phyloP scores from a whole-genome alignment of 805 yeast genomes.

The Lachancea meyersii region DNA sequence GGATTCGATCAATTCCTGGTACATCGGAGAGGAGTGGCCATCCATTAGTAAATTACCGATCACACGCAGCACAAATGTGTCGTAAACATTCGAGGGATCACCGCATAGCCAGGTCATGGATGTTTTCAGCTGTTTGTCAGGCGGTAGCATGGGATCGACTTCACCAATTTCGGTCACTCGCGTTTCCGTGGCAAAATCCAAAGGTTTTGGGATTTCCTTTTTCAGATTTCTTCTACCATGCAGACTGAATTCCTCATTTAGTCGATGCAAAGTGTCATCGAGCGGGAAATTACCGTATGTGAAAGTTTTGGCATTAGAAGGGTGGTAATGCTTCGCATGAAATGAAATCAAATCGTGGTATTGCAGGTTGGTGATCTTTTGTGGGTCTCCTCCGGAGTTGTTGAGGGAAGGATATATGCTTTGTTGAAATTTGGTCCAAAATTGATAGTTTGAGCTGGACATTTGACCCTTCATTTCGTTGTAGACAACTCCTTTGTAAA shows the following conservation, averaged over 20 bases:
- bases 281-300: constrained; percentile 81
- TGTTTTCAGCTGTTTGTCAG: constrained; percentile 64
- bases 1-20: constrained; percentile 78
- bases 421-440: constrained; percentile 78
- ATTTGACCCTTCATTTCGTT: constrained; percentile 98
- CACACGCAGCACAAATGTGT: constrained; percentile 64
- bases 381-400: constrained; percentile 94
- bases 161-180: constrained; percentile 58
- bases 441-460: constrained; percentile 79
- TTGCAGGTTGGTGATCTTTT: constrained; percentile 61
- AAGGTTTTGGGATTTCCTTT: constrained; percentile 35
- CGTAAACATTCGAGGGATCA: constrained; percentile 59
- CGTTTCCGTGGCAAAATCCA: constrained; percentile 34
- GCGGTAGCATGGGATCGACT: constrained; percentile 65
- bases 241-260: constrained; percentile 43
- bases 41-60: constrained; percentile 68
- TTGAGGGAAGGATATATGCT: constrained; percentile 76
- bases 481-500: constrained; percentile 91
- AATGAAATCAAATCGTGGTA: constrained; percentile 74
- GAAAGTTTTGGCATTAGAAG: constrained; percentile 79
- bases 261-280: constrained; percentile 48
- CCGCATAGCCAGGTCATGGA: constrained; percentile 90
- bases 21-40: constrained; percentile 89
- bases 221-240: constrained; percentile 47
- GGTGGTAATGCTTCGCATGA: constrained; percentile 75